Evolutionary conservation across 768 basidiomycete genomes (phyloP), one percentile per base, ranked within the genome.

Genomic region (Tremella yokohamensis): DNA sequence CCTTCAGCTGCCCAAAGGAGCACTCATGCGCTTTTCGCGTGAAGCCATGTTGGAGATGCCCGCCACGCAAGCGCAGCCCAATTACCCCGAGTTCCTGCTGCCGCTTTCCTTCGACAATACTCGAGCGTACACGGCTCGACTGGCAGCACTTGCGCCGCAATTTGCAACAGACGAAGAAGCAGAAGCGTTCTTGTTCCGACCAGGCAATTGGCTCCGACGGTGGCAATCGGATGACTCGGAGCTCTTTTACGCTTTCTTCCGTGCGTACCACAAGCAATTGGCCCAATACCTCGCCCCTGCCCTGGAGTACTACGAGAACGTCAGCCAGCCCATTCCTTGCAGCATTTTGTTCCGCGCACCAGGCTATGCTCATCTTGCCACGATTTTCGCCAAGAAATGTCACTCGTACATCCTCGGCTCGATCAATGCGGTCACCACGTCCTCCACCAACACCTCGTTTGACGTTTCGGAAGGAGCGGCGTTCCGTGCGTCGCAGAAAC

Each of bases 201-300:
- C 68, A 16, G 74, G 72, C 8, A 76, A 76, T 58, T 79, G 79
- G 79, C 71, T 80, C 4, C 73, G 79, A 16, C 70, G 80, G 22
- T 80, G 79, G 79, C 78, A 78, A 40, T 79, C 79, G 2, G 78
- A 79, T 56, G 80, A 80, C 56, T 79, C 79, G 0, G 80, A 80
- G 62, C 72, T 80, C 8, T 79, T 79, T 56, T 79, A 78, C 37
- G 74, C 79, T 1, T 80, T 80, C 70, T 79, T 78, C 61, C 74
- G 79, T 50, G 77, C 79, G 0, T 80, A 80, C 54, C 78, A 80
- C 57, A 70, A 76, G n/a, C 77, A 78, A 48, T 71, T 80, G 9
- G 76, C 78, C 11, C 39, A 37, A n/a, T 75, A 70, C 58, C 68
- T 75, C 19, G 64, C 71, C 11, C 68, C 70, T 1, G 65, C 64